Base-by-base conservation (phyloP, 176 grass and related monocot species). In the Oryza officinalis region DNA sequence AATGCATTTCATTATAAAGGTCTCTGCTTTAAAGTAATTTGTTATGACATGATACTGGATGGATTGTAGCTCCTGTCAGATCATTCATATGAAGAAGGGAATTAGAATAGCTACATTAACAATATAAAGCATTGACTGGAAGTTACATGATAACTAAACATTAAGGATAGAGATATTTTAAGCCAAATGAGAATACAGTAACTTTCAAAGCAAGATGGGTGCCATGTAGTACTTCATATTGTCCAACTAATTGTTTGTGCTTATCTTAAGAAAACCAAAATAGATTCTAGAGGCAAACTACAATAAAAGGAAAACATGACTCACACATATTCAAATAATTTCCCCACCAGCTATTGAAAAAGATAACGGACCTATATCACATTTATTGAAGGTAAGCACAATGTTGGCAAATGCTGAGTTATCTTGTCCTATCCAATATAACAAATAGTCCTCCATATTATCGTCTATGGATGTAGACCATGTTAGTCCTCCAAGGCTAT, bases 361-460 rank as follows among this genome's bases (percentile, higher is more conserved):
- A 71, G 78, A 33, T 32, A 75, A 71, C 79, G 72, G 67, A 98
- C 96, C 89, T 95, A 95, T 95, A 83, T 98, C 87, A 32, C 93
- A 95, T 76, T 82, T 90, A 84, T 98, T 98, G 83, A 98, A 98
- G 38, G 91, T 98, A 84, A 98, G 93, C 35, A 91, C 84, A 78
- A 95, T 28, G 75, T 98, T 98, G 44, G 89, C 83, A 90, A 98
- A 98, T 15, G 96, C 96, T 0, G 91, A 88, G 49, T 95, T 92
- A 63, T 98, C 91, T 38, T 89, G 81, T 35, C 96, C 93, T 89
- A 98, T 90, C 91, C 93, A 98, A 79, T 88, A 98, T 70, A 98
- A 85, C 59, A 89, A 82, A 89, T 92, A 92, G 79, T 95, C 89
- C 31, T 94, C 91, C 60, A 95, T 93, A 71, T 85, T 95, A 57